Percentiles rank a stretch among this genome's conserved stretches.
Evolutionary conservation across 768 basidiomycete species (phyloP).

Genomic region (Lactifluus echinatus): DNA sequence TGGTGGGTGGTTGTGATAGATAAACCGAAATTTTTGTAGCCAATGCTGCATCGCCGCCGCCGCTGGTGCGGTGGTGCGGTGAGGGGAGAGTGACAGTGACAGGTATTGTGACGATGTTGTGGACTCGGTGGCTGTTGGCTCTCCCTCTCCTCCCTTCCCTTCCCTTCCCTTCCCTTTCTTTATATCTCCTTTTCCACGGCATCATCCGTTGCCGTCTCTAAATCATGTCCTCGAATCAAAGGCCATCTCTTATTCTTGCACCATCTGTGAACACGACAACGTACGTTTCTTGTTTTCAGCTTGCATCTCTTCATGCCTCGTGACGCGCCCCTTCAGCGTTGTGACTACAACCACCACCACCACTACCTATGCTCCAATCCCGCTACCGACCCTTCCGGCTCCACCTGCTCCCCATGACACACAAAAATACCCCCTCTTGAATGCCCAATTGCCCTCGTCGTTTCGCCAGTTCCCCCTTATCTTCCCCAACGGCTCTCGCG

Average conservation of each 20-base stretch:
- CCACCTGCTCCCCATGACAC: slow-evolving; percentile 67
- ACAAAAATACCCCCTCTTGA: slow-evolving; percentile 70
- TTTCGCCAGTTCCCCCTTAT: slow-evolving; percentile 68
- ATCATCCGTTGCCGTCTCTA: slow-evolving; percentile 23
- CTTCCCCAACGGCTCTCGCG: slow-evolving; percentile 74
- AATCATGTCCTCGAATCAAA: slow-evolving; percentile 53
- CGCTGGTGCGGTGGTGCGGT: no score
- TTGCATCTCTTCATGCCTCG: not conserved
- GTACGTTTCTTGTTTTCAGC: slow-evolving; percentile 35
- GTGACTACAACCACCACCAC: slow-evolving; percentile 90
- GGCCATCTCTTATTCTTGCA: slow-evolving; percentile 63
- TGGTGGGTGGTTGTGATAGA: no score
- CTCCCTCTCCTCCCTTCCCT: not conserved
- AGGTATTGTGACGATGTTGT: not conserved
- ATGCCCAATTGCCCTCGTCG: slow-evolving; percentile 64
- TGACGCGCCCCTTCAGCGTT: slow-evolving; percentile 40
- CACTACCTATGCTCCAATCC: slow-evolving; percentile 84
- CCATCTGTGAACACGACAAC: slow-evolving; percentile 82
- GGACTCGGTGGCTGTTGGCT: not conserved
- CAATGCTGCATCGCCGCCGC: no score
- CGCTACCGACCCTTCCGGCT: slow-evolving; percentile 62
- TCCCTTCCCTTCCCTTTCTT: not conserved
- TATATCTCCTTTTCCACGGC: slow-evolving; percentile 21
- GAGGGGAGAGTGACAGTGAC: not conserved
- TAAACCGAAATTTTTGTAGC: no score